Base-by-base conservation (phyloP, 345 rosid species). In the Excoecaria agallocha region DNA sequence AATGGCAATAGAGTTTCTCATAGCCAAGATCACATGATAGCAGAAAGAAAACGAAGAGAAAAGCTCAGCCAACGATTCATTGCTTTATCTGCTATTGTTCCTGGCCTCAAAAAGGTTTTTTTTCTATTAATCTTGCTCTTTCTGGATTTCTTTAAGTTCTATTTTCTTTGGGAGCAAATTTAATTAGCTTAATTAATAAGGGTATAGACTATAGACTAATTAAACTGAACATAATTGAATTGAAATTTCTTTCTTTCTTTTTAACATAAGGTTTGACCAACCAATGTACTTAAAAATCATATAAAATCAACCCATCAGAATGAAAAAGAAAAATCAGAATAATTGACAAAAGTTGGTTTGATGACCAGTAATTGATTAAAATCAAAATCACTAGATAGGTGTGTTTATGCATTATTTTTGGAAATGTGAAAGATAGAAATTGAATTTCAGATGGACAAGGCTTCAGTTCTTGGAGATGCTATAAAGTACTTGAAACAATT, bases 381-480 rank as follows among this genome's bases (percentile, higher is more conserved):
- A 30, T 6, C 3, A 7, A 13, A 2, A 49, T 45, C 17, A 11
- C 30, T 25, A 3, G 12, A 17, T 39, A 35, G 37, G 12, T 35
- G 0, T 68, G 5, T 5, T 49, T 37, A 38, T 66, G 45, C 45
- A 41, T 41, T 41, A 41, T 41, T 41, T 43, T 43, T 46, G 67
- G 49, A 16, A 19, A 38, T 59, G 24, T 35, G 61, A 48, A 30
- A 66, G 37, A 30, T n/a, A 64, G 11, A 3, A 3, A 6, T 25
- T 45, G 30, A 30, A 30, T 30, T 50, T 39, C 76, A 94, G 98
- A 89, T 80, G 95, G 98, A 94, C 78, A 94, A 94, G 78, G 95
- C 93, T 82, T 92, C 98, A 20, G 97, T 94, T 80, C 90, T 94
- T 72, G 93, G 91, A 54, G 98, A 89, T 83, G 85, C 97, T 7